These are phyloP conservation scores for Phaeosphaeriaceae sp. DNA, from an alignment of 2,329 filamentous ascomycete species.

Conservation along the genomic window DNA sequence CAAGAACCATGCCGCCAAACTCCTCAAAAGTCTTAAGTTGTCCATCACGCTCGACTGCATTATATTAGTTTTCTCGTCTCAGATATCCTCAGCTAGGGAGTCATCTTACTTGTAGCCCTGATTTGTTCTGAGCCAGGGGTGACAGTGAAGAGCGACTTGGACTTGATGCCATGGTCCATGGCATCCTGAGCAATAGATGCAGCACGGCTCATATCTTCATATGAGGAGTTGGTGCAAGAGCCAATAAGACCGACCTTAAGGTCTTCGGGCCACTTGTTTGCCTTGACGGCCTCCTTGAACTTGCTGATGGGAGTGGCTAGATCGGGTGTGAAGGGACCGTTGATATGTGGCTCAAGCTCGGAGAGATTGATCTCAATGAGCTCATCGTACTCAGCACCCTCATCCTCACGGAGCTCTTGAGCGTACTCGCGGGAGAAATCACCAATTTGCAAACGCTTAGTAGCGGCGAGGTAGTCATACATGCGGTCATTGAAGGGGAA, in stretches of 20 bases:
- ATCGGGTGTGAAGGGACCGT: slow-evolving; percentile 98
- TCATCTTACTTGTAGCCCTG: slow-evolving; percentile 67
- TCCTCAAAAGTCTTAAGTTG: slow-evolving; percentile 95
- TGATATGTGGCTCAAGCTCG: slow-evolving; percentile 96
- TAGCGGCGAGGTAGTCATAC: slow-evolving; percentile 93
- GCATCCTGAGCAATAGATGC: slow-evolving; percentile 92
- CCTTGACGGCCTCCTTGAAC: slow-evolving; percentile 92
- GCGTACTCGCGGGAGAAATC: slow-evolving; percentile 87
- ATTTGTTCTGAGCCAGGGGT: slow-evolving; percentile 98
- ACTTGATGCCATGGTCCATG: slow-evolving; percentile 88
- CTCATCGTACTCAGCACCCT: slow-evolving; percentile 94
- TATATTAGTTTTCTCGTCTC: background rate
- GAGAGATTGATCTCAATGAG: slow-evolving; percentile 94
- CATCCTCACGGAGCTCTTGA: slow-evolving; percentile 82
- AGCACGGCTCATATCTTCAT: slow-evolving; percentile 91
- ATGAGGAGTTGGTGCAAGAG: slow-evolving; percentile 94
- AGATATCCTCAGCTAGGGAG: too few species aligned
- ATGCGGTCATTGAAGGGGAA: slow-evolving; percentile 99
- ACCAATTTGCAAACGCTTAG: slow-evolving; percentile 88
- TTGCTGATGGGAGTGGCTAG: slow-evolving; percentile 97
- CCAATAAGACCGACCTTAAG: slow-evolving; percentile 97
- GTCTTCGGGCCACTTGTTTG: slow-evolving; percentile 95
- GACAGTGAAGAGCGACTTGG: slow-evolving; percentile 91
- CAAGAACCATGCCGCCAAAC: slow-evolving; percentile 91
- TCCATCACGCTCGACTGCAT: slow-evolving; percentile 62